Base-by-base conservation (phyloP, 352 stramenopile species). In the Pythium scleroteichum region DNA sequence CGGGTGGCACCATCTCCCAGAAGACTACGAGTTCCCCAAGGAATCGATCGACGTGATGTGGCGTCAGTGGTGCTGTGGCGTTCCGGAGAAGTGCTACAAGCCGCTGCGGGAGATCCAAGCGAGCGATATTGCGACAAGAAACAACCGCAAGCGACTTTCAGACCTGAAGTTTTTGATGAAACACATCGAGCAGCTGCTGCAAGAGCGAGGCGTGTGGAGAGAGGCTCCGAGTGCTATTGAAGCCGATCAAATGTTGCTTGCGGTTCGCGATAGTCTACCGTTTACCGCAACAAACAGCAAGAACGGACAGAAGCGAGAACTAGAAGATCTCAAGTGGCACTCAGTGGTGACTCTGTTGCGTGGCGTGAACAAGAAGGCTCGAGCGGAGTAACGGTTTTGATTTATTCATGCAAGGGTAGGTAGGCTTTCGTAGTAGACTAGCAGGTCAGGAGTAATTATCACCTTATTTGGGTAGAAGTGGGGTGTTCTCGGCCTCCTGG, bases 91-190 rank as follows among this genome's bases (percentile, higher is more conserved):
- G 22, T 48, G 64, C 0, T 54, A 40, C 32, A 23, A 23, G 13
- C 58, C 64, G 16, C 54, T 72, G 9, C 58, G 53, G 3, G 33
- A 58, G 12, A 49, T 72, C 24, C 50, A 59, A 32, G 23, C 58
- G 19, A 64, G 49, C 35, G 64, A 72, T 46, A 57, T 72, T 19
- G 41, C 53, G 6, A 42, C 53, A 0, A 19, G 22, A 0, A 72
- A 61, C 48, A 61, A 63, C 46, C 64, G 64, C 46, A 72, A 72
- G 49, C 58, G 64, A 17, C 49, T 72, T 1, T 72, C 64, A 3
- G 64, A 72, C 35, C 59, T 72, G 35, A 64, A 64, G 33, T 72
- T 62, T 44, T 27, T 72, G 6, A 72, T 72, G 64, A 64, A 64
- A 33, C 50, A 53, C 40, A 62, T 72, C 14, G 59, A 67, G 42